Base-by-base conservation (phyloP, 2,329 filamentous ascomycete genomes). In the Ophiostoma sp. region DNA sequence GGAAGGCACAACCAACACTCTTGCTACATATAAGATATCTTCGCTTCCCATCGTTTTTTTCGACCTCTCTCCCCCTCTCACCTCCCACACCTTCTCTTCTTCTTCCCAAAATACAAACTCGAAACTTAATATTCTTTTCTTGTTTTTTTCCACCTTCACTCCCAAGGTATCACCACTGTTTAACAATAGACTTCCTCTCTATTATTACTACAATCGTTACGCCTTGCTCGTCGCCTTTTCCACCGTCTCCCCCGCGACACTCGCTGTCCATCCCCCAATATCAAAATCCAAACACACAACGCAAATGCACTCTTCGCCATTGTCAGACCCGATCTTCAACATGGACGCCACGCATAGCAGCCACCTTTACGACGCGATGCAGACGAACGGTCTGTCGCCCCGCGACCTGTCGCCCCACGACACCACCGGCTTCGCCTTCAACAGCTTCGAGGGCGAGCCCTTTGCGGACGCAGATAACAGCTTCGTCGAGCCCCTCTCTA, bases 21-120 rank as follows among this genome's bases (percentile, higher is more conserved):
- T 45, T 42, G 36, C 19, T 25, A 42, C 36, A 42, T 45, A 64
- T 64, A 64, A 64, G 36, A 45, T 64, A 45, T 64, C 61, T 63
- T 45, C 36, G 36, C 25, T 68, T n/a, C 25, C 64, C 50, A 55
- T 59, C 28, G 25, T 19, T 59, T 28, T 63, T 63, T 63, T 25
- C 63, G 15, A 33, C 17, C 25, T 12, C 11, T 15, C 22, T 25
- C 19, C 8, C 12, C 11, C 11, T 28, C 17, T 50, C 64, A 45
- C 36, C 22, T 45, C 36, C 33, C 36, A 22, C 31, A 64, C 39
- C 36, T 64, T 28, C 39, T 17, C 36, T 25, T 17, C 5, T 68
- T 19, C 36, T 39, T 39, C 36, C 61, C 19, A 39, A 8, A 36
- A 4, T 2, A 9, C 17, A 45, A 45, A 17, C 22, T 66, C 19